Percentiles rank a stretch among this genome's conserved stretches.
Evolutionary conservation across 176 grass and related monocot genomes (phyloP).

Genomic region (Thinopyrum elongatum): DNA sequence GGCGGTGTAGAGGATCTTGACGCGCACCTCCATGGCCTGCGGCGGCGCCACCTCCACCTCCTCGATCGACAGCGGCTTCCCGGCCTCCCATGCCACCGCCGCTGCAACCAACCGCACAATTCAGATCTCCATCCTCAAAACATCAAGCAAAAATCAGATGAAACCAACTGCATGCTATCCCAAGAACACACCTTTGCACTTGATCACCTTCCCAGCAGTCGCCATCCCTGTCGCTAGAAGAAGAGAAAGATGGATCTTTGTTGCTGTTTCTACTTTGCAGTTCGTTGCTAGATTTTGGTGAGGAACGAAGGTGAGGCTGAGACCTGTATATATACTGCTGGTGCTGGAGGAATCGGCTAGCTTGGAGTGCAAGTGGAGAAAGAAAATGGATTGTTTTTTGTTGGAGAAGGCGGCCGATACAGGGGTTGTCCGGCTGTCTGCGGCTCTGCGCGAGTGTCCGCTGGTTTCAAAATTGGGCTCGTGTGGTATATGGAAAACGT

Average conservation of each 20-base stretch:
- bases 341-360: background rate
- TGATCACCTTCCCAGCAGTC: conserved; percentile 72
- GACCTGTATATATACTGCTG: conserved; percentile 16
- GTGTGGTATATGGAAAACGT: background rate
- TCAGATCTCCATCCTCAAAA: no score
- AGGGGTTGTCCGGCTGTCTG: background rate
- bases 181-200: conserved; percentile 54
- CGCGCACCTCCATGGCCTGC: conserved; percentile 81
- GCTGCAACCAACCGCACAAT: conserved; percentile 20
- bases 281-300: conserved; percentile 6
- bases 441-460: background rate
- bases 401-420: background rate
- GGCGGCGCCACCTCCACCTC: conserved; percentile 89
- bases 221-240: conserved; percentile 38
- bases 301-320: background rate
- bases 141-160: background rate
- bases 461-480: background rate
- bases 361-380: background rate
- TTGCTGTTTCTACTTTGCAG: background rate
- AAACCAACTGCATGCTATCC: background rate
- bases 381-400: no score
- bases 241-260: background rate
- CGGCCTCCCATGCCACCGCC: conserved; percentile 82
- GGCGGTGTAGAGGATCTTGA: conserved; percentile 82
- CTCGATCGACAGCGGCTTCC: conserved; percentile 78